A percentile compares a stretch with the other conserved stretches of the same genome.
phyloP scores from a whole-genome alignment of 2,329 filamentous ascomycete genomes.

The Coniochaeta sp. region DNA sequence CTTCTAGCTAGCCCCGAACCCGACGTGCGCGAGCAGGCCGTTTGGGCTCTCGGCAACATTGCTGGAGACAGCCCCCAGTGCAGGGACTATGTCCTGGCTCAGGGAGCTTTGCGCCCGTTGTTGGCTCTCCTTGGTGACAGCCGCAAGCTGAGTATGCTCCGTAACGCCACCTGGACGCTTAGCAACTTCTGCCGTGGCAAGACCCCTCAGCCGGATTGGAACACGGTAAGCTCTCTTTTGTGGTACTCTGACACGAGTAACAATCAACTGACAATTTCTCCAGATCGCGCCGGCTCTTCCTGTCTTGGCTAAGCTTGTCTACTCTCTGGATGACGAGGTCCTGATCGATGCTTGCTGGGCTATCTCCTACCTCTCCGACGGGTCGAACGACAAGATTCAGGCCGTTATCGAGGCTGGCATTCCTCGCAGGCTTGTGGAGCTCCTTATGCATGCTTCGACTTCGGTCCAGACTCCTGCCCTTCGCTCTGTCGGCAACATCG shows the following conservation, averaged over 20 bases:
- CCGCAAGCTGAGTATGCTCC: constrained; percentile 97
- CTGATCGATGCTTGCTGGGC: constrained; percentile 99
- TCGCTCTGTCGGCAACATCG: constrained; percentile 96
- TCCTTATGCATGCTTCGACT: constrained; percentile 96
- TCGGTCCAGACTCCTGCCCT: constrained; percentile 97
- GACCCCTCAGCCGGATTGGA: constrained; percentile 97
- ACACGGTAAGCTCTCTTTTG: constrained; percentile 59
- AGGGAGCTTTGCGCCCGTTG: constrained; percentile 84
- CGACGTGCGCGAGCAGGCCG: constrained; percentile 95
- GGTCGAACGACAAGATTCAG: constrained; percentile 98
- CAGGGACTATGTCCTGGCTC: constrained; percentile 90
- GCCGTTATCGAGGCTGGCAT: constrained; percentile 98
- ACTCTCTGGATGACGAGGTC: constrained; percentile 96
- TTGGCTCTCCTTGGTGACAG: constrained; percentile 89
- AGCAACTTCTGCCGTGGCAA: constrained; percentile 99
- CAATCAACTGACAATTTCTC: constrained; percentile 13
- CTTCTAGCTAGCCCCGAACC: constrained; percentile 91
- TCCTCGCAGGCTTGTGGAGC: constrained; percentile 88
- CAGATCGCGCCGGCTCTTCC: constrained; percentile 93
- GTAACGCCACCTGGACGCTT: constrained; percentile 97
- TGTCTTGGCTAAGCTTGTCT: constrained; percentile 93
- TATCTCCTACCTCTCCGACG: constrained; percentile 96
- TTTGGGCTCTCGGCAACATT: constrained; percentile 98
- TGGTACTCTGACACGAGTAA: too few species aligned
- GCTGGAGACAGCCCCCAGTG: constrained; percentile 96